Evolutionary conservation across 306 rosid species (phyloP).

Genomic region (Fragaria nilgerrensis): DNA sequence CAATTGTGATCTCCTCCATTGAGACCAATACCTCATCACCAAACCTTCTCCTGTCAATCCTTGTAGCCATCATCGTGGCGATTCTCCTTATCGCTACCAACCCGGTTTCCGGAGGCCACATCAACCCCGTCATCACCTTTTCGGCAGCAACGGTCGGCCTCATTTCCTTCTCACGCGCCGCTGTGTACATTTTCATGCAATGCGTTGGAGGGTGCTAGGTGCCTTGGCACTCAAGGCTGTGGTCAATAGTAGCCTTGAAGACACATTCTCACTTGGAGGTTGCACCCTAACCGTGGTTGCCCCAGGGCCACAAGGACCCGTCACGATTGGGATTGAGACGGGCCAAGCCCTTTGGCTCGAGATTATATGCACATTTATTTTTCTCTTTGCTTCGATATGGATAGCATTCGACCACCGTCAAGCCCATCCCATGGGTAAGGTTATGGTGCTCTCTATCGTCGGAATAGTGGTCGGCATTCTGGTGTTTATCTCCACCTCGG

Average conservation of each 20-base stretch:
- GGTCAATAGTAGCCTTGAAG: constrained; percentile 24
- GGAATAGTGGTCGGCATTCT: constrained; percentile 34
- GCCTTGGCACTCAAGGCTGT: constrained; percentile 45
- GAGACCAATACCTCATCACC: constrained; percentile 31
- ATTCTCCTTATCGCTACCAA: constrained; percentile 32
- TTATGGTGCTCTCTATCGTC: constrained; percentile 19
- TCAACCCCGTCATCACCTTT: constrained; percentile 36
- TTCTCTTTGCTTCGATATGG: constrained; percentile 43
- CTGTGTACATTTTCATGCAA: constrained; percentile 36
- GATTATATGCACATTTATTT: constrained; percentile 30
- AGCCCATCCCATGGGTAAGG: constrained; percentile 24
- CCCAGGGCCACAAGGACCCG: constrained; percentile 39
- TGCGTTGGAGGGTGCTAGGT: constrained; percentile 33
- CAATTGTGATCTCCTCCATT: constrained; percentile 37
- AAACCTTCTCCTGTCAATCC: constrained; percentile 31
- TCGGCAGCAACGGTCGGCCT: constrained; percentile 29
- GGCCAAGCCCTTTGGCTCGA: constrained; percentile 40
- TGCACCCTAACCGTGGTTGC: constrained; percentile 37
- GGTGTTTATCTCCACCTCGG: constrained; percentile 26
- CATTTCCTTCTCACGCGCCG: constrained; percentile 36
- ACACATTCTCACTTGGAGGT: constrained; percentile 39
- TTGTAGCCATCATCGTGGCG: constrained; percentile 19
- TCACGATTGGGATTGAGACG: constrained; percentile 12
- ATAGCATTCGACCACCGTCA: constrained; percentile 41
- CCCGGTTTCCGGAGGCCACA: constrained; percentile 42